Conservation (phyloP, 2,329 filamentous ascomycete species). For the Cladosporium colombiae region DNA sequence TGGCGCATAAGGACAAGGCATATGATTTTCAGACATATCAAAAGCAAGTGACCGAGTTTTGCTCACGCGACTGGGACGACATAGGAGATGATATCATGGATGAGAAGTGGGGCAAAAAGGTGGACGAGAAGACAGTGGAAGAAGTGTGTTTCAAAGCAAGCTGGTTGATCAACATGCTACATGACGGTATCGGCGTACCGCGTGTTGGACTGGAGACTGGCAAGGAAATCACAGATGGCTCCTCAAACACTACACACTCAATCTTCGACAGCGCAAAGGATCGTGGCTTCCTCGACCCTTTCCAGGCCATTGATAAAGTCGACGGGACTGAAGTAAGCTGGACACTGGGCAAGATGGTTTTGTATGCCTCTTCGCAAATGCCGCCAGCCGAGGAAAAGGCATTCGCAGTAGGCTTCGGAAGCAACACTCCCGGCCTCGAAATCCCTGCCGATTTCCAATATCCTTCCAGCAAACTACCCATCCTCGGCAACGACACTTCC, state of each 20-base stretch:
- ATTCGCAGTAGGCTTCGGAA: slow-evolving; percentile 88
- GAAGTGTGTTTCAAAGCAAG: slow-evolving; percentile 97
- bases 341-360: slow-evolving; percentile 94
- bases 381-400: slow-evolving; percentile 58
- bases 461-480: slow-evolving; percentile 56
- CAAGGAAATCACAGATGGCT: slow-evolving; percentile 55
- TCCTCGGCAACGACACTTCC: slow-evolving; percentile 46
- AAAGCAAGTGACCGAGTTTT: slow-evolving; percentile 79
- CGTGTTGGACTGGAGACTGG: slow-evolving; percentile 67
- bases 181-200: slow-evolving; percentile 93
- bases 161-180: slow-evolving; percentile 95
- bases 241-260: slow-evolving; percentile 71
- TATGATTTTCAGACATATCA: slow-evolving; percentile 94
- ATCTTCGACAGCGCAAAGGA: slow-evolving; percentile 68
- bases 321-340: slow-evolving; percentile 90
- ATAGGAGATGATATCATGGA: slow-evolving; percentile 68
- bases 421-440: slow-evolving; percentile 64
- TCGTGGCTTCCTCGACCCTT: slow-evolving; percentile 77
- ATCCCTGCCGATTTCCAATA: slow-evolving; percentile 72
- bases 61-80: slow-evolving; percentile 75
- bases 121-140: slow-evolving; percentile 70
- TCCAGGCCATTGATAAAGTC: slow-evolving; percentile 91
- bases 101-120: slow-evolving; percentile 73
- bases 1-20: slow-evolving; percentile 71
- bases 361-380: slow-evolving; percentile 90